These are phyloP conservation scores for Lignosus rhinocerotis DNA, from an alignment of 1,284 basidiomycete genomes.

Conservation along the genomic window DNA sequence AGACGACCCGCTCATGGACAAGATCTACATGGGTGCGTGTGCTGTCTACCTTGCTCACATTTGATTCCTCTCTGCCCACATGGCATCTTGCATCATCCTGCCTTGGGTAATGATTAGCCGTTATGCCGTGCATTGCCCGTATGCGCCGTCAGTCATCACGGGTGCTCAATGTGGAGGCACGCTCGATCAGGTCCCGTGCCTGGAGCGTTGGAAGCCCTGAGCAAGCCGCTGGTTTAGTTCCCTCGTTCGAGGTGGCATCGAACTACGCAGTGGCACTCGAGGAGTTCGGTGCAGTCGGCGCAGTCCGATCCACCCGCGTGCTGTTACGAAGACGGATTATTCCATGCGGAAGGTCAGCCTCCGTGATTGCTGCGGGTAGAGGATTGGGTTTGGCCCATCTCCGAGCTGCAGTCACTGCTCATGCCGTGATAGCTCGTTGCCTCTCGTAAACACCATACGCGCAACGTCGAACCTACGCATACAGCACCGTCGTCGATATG, in stretches of 20 bases:
- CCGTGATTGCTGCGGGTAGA: neutral
- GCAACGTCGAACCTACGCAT: neutral
- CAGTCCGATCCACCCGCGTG: neutral
- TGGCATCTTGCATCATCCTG: too few species aligned
- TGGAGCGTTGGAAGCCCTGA: neutral
- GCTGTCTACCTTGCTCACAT: slow-evolving; percentile 20
- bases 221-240: neutral
- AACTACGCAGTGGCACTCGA: neutral
- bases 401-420: neutral
- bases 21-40: slow-evolving; percentile 88
- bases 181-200: neutral
- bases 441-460: neutral
- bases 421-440: neutral
- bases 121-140: slow-evolving; percentile 22
- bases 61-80: neutral
- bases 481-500: neutral
- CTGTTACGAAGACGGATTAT: neutral
- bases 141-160: neutral
- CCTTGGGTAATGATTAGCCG: too few species aligned
- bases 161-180: neutral
- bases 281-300: too few species aligned
- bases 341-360: neutral
- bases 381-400: neutral
- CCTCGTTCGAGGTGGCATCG: neutral
- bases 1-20: slow-evolving; percentile 87